Evolutionary conservation across 805 yeast genomes (phyloP).

Genomic region (Saturnispora serradocipensis): DNA sequence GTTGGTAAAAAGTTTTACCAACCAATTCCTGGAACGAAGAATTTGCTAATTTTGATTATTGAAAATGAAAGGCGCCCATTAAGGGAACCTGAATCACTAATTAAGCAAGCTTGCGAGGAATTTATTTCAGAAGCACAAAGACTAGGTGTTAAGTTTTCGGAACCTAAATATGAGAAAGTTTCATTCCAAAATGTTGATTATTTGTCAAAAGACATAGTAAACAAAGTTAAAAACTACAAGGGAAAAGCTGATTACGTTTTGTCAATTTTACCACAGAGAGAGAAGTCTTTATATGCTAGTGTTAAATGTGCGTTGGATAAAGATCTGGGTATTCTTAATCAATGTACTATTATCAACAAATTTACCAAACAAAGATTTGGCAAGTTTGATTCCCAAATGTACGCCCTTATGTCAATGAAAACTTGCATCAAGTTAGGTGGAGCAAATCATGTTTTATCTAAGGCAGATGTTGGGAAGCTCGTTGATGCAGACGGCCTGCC

Average conservation of each 20-base stretch:
- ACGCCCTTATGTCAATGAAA: constrained; percentile 27
- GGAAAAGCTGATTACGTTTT: constrained; percentile 18
- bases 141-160: constrained; percentile 16
- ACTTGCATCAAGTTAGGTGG: constrained; percentile 27
- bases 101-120: constrained; percentile 14
- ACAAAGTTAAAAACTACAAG: constrained; percentile 13
- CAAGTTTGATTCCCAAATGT: constrained; percentile 22
- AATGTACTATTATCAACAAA: constrained; percentile 23
- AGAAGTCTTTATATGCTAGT: constrained; percentile 20
- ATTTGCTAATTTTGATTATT: constrained; percentile 13
- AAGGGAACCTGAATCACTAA: constrained; percentile 11
- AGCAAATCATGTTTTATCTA: constrained; percentile 17
- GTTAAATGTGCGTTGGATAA: constrained; percentile 23
- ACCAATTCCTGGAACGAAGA: constrained; percentile 13
- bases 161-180: constrained; percentile 6
- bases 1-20: constrained; percentile 14
- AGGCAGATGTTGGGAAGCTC: constrained; percentile 13
- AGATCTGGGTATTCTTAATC: constrained; percentile 22
- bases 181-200: constrained; percentile 10
- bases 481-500: constrained; percentile 17
- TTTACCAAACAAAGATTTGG: constrained; percentile 19
- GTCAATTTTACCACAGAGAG: constrained; percentile 18
- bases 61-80: constrained; percentile 13
- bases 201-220: constrained; percentile 10
- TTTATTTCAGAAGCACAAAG: constrained; percentile 13